phyloP scores from a whole-genome alignment of 73 alveolate genomes.

The Blepharisma japonicum region DNA sequence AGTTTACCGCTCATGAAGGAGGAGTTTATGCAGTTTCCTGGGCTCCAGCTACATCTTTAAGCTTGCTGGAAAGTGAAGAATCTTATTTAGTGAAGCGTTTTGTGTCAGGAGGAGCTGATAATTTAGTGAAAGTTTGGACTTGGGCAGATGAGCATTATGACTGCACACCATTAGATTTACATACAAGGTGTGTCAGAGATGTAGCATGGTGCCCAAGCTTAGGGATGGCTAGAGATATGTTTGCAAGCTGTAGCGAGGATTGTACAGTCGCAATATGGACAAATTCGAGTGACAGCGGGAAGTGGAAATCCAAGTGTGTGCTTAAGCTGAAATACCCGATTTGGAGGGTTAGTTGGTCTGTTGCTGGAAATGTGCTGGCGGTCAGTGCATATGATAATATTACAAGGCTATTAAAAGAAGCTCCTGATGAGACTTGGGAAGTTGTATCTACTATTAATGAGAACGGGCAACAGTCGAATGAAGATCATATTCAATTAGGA shows the following conservation, averaged over 20 bases:
- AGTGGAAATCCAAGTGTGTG: background rate
- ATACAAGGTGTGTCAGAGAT: constrained; percentile 54
- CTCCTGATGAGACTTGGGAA: constrained; percentile 31
- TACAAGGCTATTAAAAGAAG: constrained; percentile 29
- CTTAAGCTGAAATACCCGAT: constrained; percentile 23
- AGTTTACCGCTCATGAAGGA: constrained; percentile 47
- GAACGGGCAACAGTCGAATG: background rate
- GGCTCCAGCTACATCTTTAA: constrained; percentile 54
- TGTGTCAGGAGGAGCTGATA: constrained; percentile 23
- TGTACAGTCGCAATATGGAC: background rate
- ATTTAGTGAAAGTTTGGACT: constrained; percentile 5
- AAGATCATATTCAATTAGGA: no score
- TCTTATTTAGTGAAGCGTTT: constrained; percentile 19
- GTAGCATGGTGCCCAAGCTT: constrained; percentile 53
- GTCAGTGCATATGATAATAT: constrained; percentile 46
- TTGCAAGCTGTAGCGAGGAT: constrained; percentile 50
- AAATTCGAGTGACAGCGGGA: background rate
- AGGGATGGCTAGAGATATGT: constrained; percentile 31
- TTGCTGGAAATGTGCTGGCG: constrained; percentile 40
- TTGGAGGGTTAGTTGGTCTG: constrained; percentile 46
- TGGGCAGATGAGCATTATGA: constrained; percentile 18
- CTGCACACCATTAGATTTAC: constrained; percentile 1
- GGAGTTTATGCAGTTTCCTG: constrained; percentile 46
- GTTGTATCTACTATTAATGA: constrained; percentile 33
- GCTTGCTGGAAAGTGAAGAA: constrained; percentile 28